These are phyloP conservation scores for Colletotrichum cordylinicola DNA, from an alignment of 2,329 filamentous ascomycete genomes.

Conservation along the genomic window DNA sequence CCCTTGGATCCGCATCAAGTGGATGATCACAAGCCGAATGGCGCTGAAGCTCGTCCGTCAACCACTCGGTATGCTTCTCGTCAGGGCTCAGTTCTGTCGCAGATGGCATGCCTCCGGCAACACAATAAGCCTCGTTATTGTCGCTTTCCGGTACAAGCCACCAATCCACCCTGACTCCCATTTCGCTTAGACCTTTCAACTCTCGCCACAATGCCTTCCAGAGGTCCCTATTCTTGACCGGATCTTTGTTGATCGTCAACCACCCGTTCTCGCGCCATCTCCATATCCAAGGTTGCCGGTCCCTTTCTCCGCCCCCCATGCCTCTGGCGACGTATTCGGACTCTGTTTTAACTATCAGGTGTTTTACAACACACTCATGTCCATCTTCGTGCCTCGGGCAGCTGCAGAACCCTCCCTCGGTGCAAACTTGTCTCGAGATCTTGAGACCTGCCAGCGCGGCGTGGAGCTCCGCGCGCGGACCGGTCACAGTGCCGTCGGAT, in stretches of 20 bases:
- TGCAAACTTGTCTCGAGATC: background rate
- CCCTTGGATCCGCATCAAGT: background rate
- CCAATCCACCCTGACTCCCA: background rate
- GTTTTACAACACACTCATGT: background rate
- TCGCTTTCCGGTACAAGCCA: background rate
- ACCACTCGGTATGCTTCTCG: background rate
- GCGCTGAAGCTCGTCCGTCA: background rate
- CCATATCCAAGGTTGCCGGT: background rate
- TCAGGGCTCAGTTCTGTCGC: background rate
- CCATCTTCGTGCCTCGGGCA: background rate
- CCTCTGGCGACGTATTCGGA: background rate
- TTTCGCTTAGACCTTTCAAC: background rate
- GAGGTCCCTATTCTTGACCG: background rate
- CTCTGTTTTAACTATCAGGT: background rate
- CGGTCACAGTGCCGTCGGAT: background rate
- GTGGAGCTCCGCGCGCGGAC: background rate
- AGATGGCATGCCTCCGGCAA: background rate
- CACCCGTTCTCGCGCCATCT: background rate
- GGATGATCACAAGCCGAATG: background rate
- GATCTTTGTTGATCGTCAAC: background rate
- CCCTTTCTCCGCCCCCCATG: background rate
- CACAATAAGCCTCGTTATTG: background rate
- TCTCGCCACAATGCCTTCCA: background rate
- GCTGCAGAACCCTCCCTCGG: background rate
- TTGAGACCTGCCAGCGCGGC: background rate